These are phyloP conservation scores for Parietaria judaica DNA, from an alignment of 306 rosid species.

Conservation along the genomic window DNA sequence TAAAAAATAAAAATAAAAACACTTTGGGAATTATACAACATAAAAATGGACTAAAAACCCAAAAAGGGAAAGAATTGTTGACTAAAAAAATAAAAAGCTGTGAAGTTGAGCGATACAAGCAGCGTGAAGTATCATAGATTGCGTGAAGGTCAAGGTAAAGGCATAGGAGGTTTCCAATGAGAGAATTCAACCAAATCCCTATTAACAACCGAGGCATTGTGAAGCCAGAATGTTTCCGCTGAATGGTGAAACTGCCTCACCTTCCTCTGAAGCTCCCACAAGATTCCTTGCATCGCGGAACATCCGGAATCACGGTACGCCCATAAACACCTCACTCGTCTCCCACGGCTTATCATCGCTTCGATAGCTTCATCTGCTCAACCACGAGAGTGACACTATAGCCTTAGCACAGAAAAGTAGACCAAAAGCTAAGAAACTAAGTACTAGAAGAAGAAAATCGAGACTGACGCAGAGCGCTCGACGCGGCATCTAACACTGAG, in stretches of 20 bases:
- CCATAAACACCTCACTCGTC: slow-evolving; percentile 68
- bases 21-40: background rate
- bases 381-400: background rate
- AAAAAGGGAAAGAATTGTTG: background rate
- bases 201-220: slow-evolving; percentile 65
- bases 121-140: slow-evolving; percentile 7
- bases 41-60: background rate
- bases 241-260: slow-evolving; percentile 85
- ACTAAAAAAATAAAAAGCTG: too few relatives aligned
- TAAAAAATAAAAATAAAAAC: background rate
- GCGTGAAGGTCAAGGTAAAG: slow-evolving; percentile 50
- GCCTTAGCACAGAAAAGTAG: too few relatives aligned
- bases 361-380: slow-evolving; percentile 57
- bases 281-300: slow-evolving; percentile 79
- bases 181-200: slow-evolving; percentile 63
- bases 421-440: too few relatives aligned
- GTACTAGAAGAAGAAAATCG: too few relatives aligned
- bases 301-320: slow-evolving; percentile 51
- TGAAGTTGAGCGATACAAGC: slow-evolving; percentile 17
- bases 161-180: slow-evolving; percentile 66
- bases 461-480: too few relatives aligned
- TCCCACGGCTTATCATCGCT: slow-evolving; percentile 58
- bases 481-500: too few relatives aligned
- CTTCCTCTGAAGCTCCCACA: slow-evolving; percentile 97
- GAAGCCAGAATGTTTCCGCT: slow-evolving; percentile 91